These are phyloP conservation scores for Croton laevigatus DNA, from an alignment of 441 rosid genomes.

Conservation along the genomic window DNA sequence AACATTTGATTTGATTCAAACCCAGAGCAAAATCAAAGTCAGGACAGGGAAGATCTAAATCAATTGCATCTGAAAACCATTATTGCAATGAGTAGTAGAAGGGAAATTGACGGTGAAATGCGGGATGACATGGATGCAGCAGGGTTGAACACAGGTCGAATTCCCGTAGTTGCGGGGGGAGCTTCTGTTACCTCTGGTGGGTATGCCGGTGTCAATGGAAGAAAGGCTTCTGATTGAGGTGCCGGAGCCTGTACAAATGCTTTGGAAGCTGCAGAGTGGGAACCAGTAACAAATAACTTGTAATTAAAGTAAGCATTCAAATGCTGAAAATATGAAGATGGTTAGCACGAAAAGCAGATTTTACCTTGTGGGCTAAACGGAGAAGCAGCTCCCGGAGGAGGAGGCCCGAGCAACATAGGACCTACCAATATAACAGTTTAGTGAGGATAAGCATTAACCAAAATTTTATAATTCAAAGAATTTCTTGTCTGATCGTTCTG, in stretches of 20 bases:
- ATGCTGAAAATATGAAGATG: too few relatives aligned
- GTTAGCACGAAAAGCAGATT: neutral
- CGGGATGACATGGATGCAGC: constrained; percentile 25
- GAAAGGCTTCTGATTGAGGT: constrained; percentile 25
- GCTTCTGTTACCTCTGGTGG: constrained; percentile 33
- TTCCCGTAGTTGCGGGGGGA: constrained; percentile 25
- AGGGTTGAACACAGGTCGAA: constrained; percentile 34
- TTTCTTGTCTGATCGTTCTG: neutral
- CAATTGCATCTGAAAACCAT: constrained; percentile 16
- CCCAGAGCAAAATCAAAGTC: neutral
- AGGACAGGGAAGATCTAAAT: neutral
- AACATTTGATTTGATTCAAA: neutral
- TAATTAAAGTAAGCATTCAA: neutral
- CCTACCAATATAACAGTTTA: constrained; percentile 37
- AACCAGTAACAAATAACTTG: neutral
- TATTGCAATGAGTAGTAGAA: constrained; percentile 29
- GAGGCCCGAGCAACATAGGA: constrained; percentile 52
- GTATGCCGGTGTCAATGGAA: constrained; percentile 34
- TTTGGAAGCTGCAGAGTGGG: constrained; percentile 47
- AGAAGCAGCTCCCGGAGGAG: constrained; percentile 46
- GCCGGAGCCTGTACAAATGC: constrained; percentile 38
- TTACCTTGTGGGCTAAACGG: constrained; percentile 55
- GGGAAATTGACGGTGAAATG: constrained; percentile 25
- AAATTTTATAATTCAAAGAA: neutral
- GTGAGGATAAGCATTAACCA: too few relatives aligned